phyloP scores from a whole-genome alignment of 495 filamentous ascomycete genomes.

The Pyrenula aspistea region DNA sequence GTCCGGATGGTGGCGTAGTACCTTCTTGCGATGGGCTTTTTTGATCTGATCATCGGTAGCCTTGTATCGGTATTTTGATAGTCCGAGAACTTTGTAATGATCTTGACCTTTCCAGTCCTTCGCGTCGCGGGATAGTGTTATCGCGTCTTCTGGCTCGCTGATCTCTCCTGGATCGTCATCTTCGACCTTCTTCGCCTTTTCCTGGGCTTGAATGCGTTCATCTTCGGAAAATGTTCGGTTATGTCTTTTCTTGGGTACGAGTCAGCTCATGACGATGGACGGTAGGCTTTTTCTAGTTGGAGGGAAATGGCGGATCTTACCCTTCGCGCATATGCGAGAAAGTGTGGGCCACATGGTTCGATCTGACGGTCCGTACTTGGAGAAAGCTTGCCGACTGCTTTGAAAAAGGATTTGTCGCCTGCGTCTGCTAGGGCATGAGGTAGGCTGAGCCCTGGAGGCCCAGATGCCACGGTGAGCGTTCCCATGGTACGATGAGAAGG shows the following conservation, averaged over 20 bases:
- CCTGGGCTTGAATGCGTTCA: constrained; percentile 88
- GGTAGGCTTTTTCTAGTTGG: background rate
- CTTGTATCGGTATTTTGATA: constrained; percentile 79
- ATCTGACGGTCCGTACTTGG: constrained; percentile 67
- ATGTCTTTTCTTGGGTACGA: constrained; percentile 56
- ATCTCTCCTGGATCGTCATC: constrained; percentile 82
- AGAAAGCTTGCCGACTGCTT: constrained; percentile 51
- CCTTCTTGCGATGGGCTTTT: constrained; percentile 97
- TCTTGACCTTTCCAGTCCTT: constrained; percentile 99
- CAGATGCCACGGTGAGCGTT: background rate
- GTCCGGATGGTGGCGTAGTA: constrained; percentile 94
- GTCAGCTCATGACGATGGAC: background rate
- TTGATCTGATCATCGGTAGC: constrained; percentile 98
- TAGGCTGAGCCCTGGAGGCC: background rate
- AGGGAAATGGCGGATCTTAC: too few species aligned
- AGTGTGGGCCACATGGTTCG: constrained; percentile 93
- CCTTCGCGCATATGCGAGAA: constrained; percentile 91
- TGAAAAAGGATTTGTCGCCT: background rate
- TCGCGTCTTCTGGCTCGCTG: constrained; percentile 80
- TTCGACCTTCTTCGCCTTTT: constrained; percentile 90
- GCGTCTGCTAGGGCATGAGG: background rate
- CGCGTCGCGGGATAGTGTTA: constrained; percentile 83
- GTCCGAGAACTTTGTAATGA: constrained; percentile 92
- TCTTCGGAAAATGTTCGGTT: constrained; percentile 97
- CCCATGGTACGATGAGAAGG: too few species aligned